Percentiles rank a stretch among this genome's conserved stretches.
Conservation (phyloP, 306 rosid genomes). For the Cicer cuneatum region DNA sequence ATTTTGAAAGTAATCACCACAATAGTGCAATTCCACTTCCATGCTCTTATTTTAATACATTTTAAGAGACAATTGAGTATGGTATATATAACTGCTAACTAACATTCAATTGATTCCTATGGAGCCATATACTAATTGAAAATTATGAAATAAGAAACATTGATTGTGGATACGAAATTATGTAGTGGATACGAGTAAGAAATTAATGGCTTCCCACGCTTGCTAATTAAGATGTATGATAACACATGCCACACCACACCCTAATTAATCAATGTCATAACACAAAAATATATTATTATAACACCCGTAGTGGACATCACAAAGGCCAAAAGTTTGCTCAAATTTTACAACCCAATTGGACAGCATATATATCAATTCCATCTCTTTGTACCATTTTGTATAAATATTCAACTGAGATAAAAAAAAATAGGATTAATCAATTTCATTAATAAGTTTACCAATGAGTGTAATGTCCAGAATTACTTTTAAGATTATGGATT, state of each 20-base stretch:
- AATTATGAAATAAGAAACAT: constrained; percentile 39
- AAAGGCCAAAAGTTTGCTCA: constrained; percentile 42
- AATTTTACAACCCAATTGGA: constrained; percentile 41
- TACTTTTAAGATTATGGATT: too few relatives aligned
- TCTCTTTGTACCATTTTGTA: constrained; percentile 9
- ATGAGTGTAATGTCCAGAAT: background rate
- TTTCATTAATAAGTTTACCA: constrained; percentile 27
- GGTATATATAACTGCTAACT: constrained; percentile 36
- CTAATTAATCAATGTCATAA: constrained; percentile 43
- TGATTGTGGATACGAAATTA: constrained; percentile 40
- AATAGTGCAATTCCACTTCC: constrained; percentile 41
- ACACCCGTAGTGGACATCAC: constrained; percentile 41
- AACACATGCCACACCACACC: constrained; percentile 46
- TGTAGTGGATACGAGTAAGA: constrained; percentile 33
- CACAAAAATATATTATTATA: constrained; percentile 4
- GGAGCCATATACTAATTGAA: background rate
- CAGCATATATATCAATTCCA: constrained; percentile 41
- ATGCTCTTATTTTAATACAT: background rate
- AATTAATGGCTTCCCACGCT: constrained; percentile 43
- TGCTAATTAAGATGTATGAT: constrained; percentile 37
- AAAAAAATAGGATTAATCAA: background rate
- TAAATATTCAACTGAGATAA: background rate
- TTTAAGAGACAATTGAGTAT: constrained; percentile 10
- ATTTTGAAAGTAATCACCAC: constrained; percentile 28
- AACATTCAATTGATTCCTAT: constrained; percentile 6